Conservation (phyloP, 78 protist genomes). For the Diacronema lutheri region DNA sequence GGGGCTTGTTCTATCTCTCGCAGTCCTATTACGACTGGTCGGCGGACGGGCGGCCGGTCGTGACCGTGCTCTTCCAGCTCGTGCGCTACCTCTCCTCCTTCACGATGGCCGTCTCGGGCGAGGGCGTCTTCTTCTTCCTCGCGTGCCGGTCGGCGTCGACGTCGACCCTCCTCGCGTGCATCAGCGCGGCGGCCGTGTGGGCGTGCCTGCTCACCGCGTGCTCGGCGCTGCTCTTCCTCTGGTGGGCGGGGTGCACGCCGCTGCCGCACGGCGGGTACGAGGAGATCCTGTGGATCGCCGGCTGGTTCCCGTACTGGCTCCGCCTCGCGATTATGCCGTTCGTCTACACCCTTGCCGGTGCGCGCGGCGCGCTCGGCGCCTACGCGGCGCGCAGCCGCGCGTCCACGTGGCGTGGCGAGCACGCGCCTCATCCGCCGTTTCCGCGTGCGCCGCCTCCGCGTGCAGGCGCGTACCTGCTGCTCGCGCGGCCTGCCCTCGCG, state of each 20-base stretch:
- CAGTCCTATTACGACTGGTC: not conserved
- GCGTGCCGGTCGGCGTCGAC: not conserved
- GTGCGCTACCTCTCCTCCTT: not conserved
- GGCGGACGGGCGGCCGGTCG: not conserved
- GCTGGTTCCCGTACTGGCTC: not conserved
- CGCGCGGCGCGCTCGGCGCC: not conserved
- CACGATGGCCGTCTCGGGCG: not conserved
- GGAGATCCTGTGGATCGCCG: not conserved
- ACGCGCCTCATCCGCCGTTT: no score
- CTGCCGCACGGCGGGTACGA: not conserved
- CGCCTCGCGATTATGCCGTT: not conserved
- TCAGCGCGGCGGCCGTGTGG: not conserved
- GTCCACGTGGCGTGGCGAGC: no score
- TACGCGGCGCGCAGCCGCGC: not conserved
- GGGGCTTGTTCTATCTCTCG: not conserved
- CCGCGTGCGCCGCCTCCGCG: no score
- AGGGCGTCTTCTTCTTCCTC: constrained; percentile 11
- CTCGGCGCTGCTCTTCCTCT: not conserved
- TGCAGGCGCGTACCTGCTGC: no score
- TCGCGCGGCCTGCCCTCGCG: not conserved
- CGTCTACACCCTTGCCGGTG: not conserved
- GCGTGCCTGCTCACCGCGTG: not conserved
- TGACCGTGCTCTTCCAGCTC: not conserved
- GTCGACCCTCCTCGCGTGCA: not conserved
- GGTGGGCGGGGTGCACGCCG: not conserved